Conservation (phyloP, 2,329 filamentous ascomycete species). For the Aspergillus transmontanensis region DNA sequence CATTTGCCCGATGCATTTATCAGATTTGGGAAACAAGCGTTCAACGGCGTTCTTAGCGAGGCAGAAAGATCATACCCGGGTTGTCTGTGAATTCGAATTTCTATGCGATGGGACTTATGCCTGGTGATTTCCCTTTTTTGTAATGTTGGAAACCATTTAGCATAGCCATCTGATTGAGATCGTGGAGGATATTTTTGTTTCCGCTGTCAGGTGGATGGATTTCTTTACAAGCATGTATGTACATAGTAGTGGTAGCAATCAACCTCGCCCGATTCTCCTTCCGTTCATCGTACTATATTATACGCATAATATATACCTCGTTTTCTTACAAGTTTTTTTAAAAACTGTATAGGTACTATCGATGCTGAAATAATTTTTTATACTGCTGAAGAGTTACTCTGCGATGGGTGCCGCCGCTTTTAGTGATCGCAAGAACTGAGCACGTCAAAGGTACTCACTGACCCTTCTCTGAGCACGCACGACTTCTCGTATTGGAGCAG, state of each 20-base stretch:
- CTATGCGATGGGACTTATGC: conserved; percentile 1
- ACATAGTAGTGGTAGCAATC: conserved; percentile 15
- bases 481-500: no score
- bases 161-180: not conserved
- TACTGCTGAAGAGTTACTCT: no score
- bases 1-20: conserved; percentile 2
- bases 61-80: conserved; percentile 22
- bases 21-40: conserved; percentile 1
- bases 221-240: not conserved
- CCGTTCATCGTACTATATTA: no score
- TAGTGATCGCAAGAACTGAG: no score
- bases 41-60: conserved; percentile 11
- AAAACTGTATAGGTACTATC: no score
- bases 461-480: no score
- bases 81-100: conserved; percentile 11
- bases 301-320: no score
- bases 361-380: no score
- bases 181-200: not conserved
- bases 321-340: no score
- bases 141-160: conserved; percentile 4
- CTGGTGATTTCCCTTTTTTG: not conserved
- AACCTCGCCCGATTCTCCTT: conserved; percentile 7
- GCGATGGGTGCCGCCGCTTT: no score
- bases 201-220: not conserved
- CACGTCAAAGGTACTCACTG: no score